Evolutionary conservation across 176 grass and related monocot genomes (phyloP).

Genomic region (Aegilops tauschii): DNA sequence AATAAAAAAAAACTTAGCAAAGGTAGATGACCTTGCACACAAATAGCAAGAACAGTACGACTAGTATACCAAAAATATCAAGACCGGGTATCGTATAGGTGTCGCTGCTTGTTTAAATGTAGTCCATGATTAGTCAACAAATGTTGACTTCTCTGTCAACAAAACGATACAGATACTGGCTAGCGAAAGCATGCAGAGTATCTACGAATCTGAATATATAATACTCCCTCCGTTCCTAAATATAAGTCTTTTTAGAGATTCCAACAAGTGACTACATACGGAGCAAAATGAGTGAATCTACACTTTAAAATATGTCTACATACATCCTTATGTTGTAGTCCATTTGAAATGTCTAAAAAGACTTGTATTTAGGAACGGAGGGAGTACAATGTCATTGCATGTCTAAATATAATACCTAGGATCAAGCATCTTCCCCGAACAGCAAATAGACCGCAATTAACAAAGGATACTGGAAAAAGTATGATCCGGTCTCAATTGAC

Average conservation of each 20-base stretch:
- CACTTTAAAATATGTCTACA: no score
- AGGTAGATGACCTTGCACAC: not conserved
- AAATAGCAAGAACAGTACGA: not conserved
- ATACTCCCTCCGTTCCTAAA: not conserved
- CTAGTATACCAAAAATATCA: not conserved
- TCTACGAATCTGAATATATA: not conserved
- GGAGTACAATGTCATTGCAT: not conserved
- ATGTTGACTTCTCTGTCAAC: not conserved
- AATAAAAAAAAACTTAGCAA: not conserved
- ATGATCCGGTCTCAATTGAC: constrained; percentile 94
- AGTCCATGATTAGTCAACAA: not conserved
- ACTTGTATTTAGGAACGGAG: no score
- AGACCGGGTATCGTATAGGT: not conserved
- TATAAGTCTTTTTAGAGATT: no score
- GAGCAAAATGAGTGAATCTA: no score
- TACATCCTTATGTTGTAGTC: no score
- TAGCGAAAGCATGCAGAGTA: not conserved
- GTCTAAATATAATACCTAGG: not conserved
- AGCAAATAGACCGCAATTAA: not conserved
- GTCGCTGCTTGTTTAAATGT: not conserved
- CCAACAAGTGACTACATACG: no score
- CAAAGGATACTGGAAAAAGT: constrained; percentile 90
- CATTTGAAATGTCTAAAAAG: no score
- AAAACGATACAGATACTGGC: not conserved
- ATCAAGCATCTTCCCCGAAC: not conserved